These are phyloP conservation scores for Aspergillus haitiensis DNA, from an alignment of 495 filamentous ascomycete species.

Conservation along the genomic window DNA sequence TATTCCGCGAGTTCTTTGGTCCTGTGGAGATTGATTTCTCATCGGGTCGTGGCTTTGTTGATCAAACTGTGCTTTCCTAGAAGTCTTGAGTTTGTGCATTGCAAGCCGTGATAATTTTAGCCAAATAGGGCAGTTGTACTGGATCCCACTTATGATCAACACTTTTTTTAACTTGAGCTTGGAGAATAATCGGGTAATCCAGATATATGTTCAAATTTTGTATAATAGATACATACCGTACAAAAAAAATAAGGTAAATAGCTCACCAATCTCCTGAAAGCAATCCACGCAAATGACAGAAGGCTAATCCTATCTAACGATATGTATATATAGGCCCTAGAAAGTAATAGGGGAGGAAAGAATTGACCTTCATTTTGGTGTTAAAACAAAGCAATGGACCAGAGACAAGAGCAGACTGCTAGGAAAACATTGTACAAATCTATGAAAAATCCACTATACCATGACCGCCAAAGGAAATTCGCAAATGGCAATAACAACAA, in stretches of 20 bases:
- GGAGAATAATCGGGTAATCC: too few relatives aligned
- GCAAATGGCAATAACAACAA: not conserved
- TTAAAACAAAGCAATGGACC: not conserved
- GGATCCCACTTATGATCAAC: too few relatives aligned
- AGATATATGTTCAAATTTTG: too few relatives aligned
- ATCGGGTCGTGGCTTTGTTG: constrained; percentile 21
- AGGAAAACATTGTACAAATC: constrained; percentile 10
- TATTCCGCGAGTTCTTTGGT: constrained; percentile 71
- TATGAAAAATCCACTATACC: constrained; percentile 17
- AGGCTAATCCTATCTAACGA: not conserved
- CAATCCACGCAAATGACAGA: too few relatives aligned
- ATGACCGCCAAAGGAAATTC: constrained; percentile 5
- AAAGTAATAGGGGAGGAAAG: not conserved
- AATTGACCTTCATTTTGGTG: not conserved
- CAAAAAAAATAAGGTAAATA: too few relatives aligned
- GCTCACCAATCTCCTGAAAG: too few relatives aligned
- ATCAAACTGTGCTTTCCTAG: constrained; percentile 18
- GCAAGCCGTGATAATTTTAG: too few relatives aligned
- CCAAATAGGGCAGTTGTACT: too few relatives aligned
- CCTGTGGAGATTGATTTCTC: constrained; percentile 32
- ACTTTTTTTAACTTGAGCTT: too few relatives aligned
- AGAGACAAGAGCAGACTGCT: not conserved
- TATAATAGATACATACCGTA: too few relatives aligned
- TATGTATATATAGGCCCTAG: not conserved
- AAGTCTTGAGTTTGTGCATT: too few relatives aligned